These are phyloP conservation scores for Plasmodium berghei DNA, from an alignment of 169 alveolate genomes.

Conservation along the genomic window DNA sequence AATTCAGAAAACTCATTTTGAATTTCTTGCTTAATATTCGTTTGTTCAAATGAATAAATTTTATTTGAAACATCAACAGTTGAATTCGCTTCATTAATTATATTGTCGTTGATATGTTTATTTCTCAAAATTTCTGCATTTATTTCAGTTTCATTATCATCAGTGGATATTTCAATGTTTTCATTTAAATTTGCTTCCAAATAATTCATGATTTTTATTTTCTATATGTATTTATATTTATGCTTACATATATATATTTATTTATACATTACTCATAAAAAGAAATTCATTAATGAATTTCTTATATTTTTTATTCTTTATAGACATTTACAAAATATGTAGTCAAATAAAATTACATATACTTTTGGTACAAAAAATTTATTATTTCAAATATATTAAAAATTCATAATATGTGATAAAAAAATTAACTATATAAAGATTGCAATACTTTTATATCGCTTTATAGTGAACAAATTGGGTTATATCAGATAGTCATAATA, in stretches of 20 bases:
- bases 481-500: too few relatives aligned
- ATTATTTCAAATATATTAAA: too few relatives aligned
- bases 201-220: slow-evolving; percentile 25
- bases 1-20: slow-evolving; percentile 44
- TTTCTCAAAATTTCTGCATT: slow-evolving; percentile 33
- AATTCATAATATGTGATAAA: too few relatives aligned
- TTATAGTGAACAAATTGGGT: too few relatives aligned
- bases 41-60: slow-evolving; percentile 12
- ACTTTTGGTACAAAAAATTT: too few relatives aligned
- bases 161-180: slow-evolving; percentile 13
- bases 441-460: too few relatives aligned
- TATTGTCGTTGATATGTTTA: neutral
- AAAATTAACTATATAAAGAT: too few relatives aligned
- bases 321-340: slow-evolving; percentile 2
- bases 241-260: slow-evolving; percentile 22
- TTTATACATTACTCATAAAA: slow-evolving; percentile 15
- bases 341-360: too few relatives aligned
- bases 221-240: neutral
- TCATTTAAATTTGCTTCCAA: slow-evolving; percentile 13
- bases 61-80: slow-evolving; percentile 17
- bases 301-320: slow-evolving; percentile 6
- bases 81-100: neutral
- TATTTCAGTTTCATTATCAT: slow-evolving; percentile 12
- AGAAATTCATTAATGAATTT: slow-evolving; percentile 26
- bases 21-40: slow-evolving; percentile 6